These are phyloP conservation scores for Xylaria intraflava DNA, from an alignment of 495 filamentous ascomycete species.

Conservation along the genomic window DNA sequence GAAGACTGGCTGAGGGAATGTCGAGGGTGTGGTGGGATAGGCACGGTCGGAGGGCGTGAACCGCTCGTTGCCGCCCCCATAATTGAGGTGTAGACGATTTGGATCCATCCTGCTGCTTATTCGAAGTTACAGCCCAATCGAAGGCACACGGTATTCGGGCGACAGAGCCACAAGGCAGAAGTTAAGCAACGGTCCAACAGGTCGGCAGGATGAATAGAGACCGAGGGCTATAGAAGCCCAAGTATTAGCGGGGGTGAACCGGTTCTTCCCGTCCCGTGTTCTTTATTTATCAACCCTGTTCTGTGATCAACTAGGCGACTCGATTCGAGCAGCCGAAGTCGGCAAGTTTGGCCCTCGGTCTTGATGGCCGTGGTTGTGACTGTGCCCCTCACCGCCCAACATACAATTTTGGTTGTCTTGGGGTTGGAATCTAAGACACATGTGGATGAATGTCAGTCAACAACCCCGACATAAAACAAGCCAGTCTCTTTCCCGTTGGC, in stretches of 20 bases:
- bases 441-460: neutral
- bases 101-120: conserved; percentile 37
- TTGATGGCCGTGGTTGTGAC: neutral
- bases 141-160: neutral
- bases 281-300: neutral
- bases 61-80: conserved; percentile 58
- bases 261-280: neutral
- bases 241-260: neutral
- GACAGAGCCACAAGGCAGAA: too few species aligned
- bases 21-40: conserved; percentile 94
- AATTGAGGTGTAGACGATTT: conserved; percentile 66
- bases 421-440: neutral
- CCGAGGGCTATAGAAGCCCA: neutral
- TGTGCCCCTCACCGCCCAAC: neutral
- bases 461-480: neutral
- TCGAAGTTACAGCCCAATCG: neutral
- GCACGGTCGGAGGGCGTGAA: conserved; percentile 64
- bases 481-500: neutral
- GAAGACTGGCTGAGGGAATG: conserved; percentile 86
- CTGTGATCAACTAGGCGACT: neutral
- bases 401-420: neutral
- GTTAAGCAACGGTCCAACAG: too few species aligned
- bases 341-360: neutral
- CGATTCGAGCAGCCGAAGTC: neutral
- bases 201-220: neutral